Evolutionary conservation across 2,329 filamentous ascomycete species (phyloP).

Genomic region (Pezicula radicicola): DNA sequence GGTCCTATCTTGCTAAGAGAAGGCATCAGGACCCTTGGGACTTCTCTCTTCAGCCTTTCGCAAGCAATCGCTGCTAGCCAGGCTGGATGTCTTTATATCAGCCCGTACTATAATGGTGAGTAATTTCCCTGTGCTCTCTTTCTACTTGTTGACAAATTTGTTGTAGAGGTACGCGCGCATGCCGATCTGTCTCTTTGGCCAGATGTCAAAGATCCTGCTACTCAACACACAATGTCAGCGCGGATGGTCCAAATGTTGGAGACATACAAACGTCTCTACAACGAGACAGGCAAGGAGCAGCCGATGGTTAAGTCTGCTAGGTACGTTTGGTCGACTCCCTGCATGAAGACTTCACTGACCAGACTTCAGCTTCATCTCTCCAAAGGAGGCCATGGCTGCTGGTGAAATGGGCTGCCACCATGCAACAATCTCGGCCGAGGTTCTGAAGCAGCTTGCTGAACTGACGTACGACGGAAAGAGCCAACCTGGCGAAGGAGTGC

Average conservation of each 20-base stretch:
- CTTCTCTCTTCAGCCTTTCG: slow-evolving; percentile 42
- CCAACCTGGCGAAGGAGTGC: slow-evolving; percentile 35
- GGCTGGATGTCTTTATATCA: slow-evolving; percentile 44
- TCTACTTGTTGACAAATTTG: neutral
- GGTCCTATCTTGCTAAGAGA: slow-evolving; percentile 38
- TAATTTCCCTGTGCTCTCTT: neutral
- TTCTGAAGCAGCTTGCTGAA: slow-evolving; percentile 35
- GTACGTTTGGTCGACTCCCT: slow-evolving; percentile 16
- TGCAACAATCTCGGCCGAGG: slow-evolving; percentile 38
- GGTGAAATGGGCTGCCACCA: slow-evolving; percentile 44
- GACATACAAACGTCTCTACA: slow-evolving; percentile 41
- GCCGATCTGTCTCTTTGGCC: slow-evolving; percentile 42
- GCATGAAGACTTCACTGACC: slow-evolving; percentile 2
- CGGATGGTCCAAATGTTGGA: slow-evolving; percentile 46
- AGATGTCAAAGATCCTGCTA: slow-evolving; percentile 40
- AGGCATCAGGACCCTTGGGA: slow-evolving; percentile 45
- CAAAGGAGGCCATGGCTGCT: slow-evolving; percentile 42
- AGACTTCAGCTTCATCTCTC: slow-evolving; percentile 35
- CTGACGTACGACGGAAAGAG: slow-evolving; percentile 33
- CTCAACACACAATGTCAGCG: slow-evolving; percentile 43
- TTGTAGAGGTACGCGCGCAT: slow-evolving; percentile 40
- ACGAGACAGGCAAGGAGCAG: slow-evolving; percentile 44
- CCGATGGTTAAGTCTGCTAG: slow-evolving; percentile 45
- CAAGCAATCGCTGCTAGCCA: slow-evolving; percentile 49
- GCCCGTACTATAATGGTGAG: slow-evolving; percentile 46